A percentile compares a stretch with the other conserved stretches of the same genome.
phyloP scores from a whole-genome alignment of 163 green algal species.

The Chlamydomonas reinhardtii region DNA sequence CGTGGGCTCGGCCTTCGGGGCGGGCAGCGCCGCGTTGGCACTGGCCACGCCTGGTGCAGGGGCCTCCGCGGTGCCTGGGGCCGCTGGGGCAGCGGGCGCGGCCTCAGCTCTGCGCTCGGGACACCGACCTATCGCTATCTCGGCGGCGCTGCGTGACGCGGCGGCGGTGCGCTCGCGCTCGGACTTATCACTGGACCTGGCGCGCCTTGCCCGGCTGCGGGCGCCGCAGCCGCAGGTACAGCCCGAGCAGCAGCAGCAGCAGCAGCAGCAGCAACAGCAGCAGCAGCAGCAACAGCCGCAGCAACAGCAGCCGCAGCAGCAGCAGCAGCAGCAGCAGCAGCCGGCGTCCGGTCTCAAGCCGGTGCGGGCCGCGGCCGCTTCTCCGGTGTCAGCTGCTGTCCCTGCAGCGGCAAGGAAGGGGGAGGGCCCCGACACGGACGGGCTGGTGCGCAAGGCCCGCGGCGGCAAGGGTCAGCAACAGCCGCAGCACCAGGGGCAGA shows the following conservation, averaged over 20 bases:
- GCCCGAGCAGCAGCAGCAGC: constrained; percentile 32
- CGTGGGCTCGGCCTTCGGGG: too few relatives aligned
- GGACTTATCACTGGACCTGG: not conserved
- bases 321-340: constrained; percentile 10
- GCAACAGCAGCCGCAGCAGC: not conserved
- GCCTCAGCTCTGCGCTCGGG: too few relatives aligned
- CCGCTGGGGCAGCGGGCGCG: too few relatives aligned
- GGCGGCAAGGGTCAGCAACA: too few relatives aligned
- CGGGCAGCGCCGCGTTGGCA: too few relatives aligned
- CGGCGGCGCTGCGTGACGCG: constrained; percentile 18
- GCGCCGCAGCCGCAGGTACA: not conserved
- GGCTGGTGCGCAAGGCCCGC: too few relatives aligned
- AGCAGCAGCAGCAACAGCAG: not conserved
- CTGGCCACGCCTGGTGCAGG: too few relatives aligned
- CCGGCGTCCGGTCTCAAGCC: not conserved
- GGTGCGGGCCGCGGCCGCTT: not conserved
- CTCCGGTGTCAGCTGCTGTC: too few relatives aligned
- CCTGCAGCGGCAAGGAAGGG: not conserved
- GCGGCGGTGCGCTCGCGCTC: not conserved
- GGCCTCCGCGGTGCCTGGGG: too few relatives aligned
- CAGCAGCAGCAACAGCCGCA: constrained; percentile 6
- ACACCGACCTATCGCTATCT: not conserved
- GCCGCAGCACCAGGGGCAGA: not conserved
- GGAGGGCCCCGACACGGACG: too few relatives aligned
- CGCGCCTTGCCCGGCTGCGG: not conserved